These are phyloP conservation scores for Castanea crenata DNA, from an alignment of 306 rosid genomes.

Conservation along the genomic window DNA sequence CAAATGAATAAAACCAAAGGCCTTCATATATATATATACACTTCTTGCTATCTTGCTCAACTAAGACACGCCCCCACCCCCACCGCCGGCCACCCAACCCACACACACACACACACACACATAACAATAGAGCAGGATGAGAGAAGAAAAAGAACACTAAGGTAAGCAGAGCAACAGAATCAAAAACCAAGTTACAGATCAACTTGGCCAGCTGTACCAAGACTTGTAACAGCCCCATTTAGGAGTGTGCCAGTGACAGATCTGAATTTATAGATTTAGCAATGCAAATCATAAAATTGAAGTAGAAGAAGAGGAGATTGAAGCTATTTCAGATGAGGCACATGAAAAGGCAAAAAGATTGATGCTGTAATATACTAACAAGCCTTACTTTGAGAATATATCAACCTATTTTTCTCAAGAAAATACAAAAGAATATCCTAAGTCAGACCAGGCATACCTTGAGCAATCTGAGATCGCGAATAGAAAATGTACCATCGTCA, in stretches of 20 bases:
- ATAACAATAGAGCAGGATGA: background rate
- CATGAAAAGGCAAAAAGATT: constrained; percentile 12
- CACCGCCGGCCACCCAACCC: too few species aligned
- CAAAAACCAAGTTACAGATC: background rate
- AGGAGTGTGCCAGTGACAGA: background rate
- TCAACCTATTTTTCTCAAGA: background rate
- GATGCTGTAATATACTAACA: background rate
- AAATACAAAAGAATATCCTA: background rate
- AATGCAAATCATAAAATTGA: background rate
- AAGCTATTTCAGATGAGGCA: background rate
- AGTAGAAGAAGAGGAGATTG: background rate
- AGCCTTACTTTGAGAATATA: background rate
- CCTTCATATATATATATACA: background rate
- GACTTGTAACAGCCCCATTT: background rate
- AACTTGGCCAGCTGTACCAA: constrained; percentile 1
- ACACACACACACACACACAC: too few species aligned
- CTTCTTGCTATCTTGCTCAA: background rate
- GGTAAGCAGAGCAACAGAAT: background rate
- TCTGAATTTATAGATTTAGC: background rate
- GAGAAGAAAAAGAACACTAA: background rate
- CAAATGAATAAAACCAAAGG: background rate
- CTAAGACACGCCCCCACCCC: too few species aligned
- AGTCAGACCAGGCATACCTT: constrained; percentile 44
- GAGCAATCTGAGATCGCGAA: constrained; percentile 86
- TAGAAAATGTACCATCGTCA: constrained; percentile 92